Base-by-base conservation (phyloP, 179 eudicot genomes). In the Beta macrorhiza region DNA sequence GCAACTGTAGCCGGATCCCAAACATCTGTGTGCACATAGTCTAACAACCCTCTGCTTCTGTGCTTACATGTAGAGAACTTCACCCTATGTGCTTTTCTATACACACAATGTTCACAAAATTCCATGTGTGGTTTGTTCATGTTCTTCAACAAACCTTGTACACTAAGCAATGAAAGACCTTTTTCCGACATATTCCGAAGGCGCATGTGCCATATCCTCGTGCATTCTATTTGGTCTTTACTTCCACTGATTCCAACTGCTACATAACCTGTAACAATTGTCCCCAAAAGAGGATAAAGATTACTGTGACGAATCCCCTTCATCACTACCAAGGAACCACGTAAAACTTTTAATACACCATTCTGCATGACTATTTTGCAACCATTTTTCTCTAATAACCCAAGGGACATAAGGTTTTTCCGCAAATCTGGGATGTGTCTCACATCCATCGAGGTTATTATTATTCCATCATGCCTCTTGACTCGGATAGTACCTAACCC, bases 141-240 rank as follows among this genome's bases (percentile, higher is more conserved):
- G 67, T 77, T 77, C 79, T 62, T 63, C 58, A 77, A 77, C 71
- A 77, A 62, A 63, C 71, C 71, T 47, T 77, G 20, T n/a, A 14
- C 71, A 63, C 71, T 52, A 77, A 77, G 70, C 59, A 77, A 49
- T 77, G 58, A 77, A 62, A 77, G 59, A 77, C 71, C 58, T 13
- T 77, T 63, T 77, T 63, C 45, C 11, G 58, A 62, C 71, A 63
- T 77, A 77, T 77, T 71, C 45, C 79, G 7, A 62, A 77, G 79
- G 68, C 70, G 57, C 69, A 76, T 76, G 79, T 59, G 79, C 69
- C 56, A 76, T 62, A 76, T 76, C 72, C 72, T 77, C 58, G 20
- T 77, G 52, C 79, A 63, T 63, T 77, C 45, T n/a, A 61, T 63
- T 64, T 63, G 72, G 17, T 77, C 72, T 45, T 64, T 77, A 77